Conservation (phyloP, 164 flowering plant species). For the grape (Vitis vinifera) region DNA sequence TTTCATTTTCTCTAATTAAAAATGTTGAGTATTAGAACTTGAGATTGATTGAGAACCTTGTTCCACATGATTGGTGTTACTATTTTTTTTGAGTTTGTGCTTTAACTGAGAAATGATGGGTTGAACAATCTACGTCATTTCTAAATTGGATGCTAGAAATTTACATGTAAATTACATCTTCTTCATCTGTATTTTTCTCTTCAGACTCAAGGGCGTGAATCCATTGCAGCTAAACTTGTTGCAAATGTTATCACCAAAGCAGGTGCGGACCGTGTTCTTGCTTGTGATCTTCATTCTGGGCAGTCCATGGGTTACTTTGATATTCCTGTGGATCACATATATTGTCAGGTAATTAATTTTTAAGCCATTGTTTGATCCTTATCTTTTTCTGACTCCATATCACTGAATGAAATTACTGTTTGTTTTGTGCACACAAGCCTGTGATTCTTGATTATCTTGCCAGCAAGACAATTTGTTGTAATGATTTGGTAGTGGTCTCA, state of each 20-base stretch:
- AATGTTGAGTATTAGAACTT: not conserved
- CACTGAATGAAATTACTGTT: not conserved
- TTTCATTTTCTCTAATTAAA: too few species aligned
- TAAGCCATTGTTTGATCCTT: not conserved
- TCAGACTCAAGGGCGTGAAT: constrained; percentile 98
- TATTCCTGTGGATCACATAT: constrained; percentile 96
- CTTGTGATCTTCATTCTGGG: constrained; percentile 99
- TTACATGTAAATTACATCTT: not conserved
- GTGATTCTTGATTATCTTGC: constrained; percentile 98
- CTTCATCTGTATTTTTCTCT: constrained; percentile 4
- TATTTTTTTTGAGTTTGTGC: not conserved
- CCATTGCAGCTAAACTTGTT: constrained; percentile 98
- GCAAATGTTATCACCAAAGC: constrained; percentile 96
- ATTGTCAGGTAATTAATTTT: constrained; percentile 66
- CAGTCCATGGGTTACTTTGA: constrained; percentile 99
- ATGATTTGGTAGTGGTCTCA: constrained; percentile 96
- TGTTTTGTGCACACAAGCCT: constrained; percentile 48
- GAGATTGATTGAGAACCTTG: not conserved
- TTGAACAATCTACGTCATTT: not conserved
- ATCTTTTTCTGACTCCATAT: constrained; percentile 10
- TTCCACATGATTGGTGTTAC: not conserved
- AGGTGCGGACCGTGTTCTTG: constrained; percentile 95
- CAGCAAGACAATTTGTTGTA: constrained; percentile 78
- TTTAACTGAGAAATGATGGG: not conserved
- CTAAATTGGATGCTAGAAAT: not conserved